Conservation (phyloP, 257 asterid species). For the Nicotiana obtusifolia region DNA sequence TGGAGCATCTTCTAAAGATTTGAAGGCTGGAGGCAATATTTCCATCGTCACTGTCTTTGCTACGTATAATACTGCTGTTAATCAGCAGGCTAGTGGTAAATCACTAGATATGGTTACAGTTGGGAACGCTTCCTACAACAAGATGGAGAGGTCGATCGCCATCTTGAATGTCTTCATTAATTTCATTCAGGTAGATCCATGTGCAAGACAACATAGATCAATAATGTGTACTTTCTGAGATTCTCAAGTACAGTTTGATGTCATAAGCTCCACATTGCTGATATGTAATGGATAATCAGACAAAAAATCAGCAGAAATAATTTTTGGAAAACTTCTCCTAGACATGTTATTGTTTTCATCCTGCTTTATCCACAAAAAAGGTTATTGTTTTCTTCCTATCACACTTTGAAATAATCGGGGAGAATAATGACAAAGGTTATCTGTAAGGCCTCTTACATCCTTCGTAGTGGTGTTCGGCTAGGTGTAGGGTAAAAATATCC, state of each 20-base stretch:
- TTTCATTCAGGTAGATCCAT: conserved; percentile 67
- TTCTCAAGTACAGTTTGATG: not conserved
- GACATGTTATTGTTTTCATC: not conserved
- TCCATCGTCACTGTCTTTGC: conserved; percentile 74
- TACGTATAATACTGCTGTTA: conserved; percentile 48
- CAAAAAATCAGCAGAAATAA: not conserved
- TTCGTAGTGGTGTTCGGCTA: not conserved
- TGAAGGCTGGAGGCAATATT: conserved; percentile 33
- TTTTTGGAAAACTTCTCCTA: not conserved
- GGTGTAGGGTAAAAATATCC: not conserved
- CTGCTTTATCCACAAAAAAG: not conserved
- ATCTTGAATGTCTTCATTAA: conserved; percentile 65
- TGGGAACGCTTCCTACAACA: conserved; percentile 64
- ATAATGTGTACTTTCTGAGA: not conserved
- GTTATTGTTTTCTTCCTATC: not conserved
- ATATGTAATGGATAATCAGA: not conserved
- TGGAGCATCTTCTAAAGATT: conserved; percentile 15
- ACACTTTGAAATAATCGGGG: not conserved
- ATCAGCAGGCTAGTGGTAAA: conserved; percentile 26
- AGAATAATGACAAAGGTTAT: not conserved
- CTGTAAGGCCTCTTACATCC: not conserved
- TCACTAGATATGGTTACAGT: conserved; percentile 52
- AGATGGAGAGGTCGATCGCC: conserved; percentile 78
- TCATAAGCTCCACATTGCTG: not conserved
- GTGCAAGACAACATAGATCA: not conserved